These are phyloP conservation scores for Larix kaempferi DNA, from an alignment of 75 land plant species.

Conservation along the genomic window DNA sequence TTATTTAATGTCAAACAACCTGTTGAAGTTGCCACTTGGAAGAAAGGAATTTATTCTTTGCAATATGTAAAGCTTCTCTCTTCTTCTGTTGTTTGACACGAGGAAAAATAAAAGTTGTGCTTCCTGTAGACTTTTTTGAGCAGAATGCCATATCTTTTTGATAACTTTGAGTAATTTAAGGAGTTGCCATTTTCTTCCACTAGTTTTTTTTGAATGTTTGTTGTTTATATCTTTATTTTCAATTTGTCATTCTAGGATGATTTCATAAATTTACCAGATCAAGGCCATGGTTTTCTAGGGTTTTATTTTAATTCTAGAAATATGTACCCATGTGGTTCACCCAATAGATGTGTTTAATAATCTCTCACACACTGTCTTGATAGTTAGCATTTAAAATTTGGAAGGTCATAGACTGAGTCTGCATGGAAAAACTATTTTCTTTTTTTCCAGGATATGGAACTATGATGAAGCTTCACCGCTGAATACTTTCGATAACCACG, in stretches of 20 bases:
- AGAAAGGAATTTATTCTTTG: too few species aligned
- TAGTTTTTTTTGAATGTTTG: not conserved
- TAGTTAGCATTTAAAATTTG: not conserved
- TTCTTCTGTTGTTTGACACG: not conserved
- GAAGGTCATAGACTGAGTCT: not conserved
- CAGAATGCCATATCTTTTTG: not conserved
- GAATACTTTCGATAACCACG: constrained; percentile 86
- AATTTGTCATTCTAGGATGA: not conserved
- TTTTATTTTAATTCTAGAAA: not conserved
- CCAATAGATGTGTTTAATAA: not conserved
- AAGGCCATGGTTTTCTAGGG: not conserved
- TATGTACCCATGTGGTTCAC: not conserved
- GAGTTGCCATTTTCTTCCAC: not conserved
- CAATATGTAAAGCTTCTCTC: too few species aligned
- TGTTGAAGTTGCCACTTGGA: too few species aligned
- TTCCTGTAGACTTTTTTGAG: not conserved
- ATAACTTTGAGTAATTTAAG: not conserved
- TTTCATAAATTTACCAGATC: not conserved
- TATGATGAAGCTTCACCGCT: constrained; percentile 60
- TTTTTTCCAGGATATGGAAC: constrained; percentile 74
- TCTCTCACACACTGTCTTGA: not conserved
- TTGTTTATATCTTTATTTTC: not conserved
- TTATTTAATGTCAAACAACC: too few species aligned
- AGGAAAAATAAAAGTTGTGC: not conserved
- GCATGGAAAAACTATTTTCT: not conserved